A percentile compares a stretch with the other conserved stretches of the same genome.
Conservation (phyloP, 305 asterid genomes). For the Ilex paraguariensis region DNA sequence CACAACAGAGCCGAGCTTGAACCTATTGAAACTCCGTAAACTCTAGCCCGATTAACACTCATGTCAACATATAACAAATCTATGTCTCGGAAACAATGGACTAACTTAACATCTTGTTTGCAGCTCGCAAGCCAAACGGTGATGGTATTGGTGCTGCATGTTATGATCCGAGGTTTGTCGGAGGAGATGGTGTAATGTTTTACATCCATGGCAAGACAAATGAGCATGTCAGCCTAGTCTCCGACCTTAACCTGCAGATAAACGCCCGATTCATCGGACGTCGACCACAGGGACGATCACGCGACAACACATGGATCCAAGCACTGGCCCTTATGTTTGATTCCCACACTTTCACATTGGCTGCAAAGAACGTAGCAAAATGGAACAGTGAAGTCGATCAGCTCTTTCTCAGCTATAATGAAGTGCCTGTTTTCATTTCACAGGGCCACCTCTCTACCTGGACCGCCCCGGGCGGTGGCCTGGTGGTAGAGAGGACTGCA, state of each 20-base stretch:
- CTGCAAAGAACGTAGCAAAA: conserved; percentile 13
- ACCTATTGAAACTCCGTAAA: too few species aligned
- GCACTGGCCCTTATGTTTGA: conserved; percentile 20
- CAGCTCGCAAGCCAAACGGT: conserved; percentile 21
- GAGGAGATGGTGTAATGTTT: conserved; percentile 25
- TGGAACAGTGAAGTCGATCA: conserved; percentile 17
- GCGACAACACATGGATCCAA: conserved; percentile 27
- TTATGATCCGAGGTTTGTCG: conserved; percentile 21
- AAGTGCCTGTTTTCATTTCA: conserved; percentile 2
- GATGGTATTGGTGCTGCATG: conserved; percentile 23
- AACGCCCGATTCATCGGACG: conserved; percentile 22
- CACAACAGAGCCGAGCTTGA: too few species aligned
- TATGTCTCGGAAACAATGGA: background rate
- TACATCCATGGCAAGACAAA: conserved; percentile 28
- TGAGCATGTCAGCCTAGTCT: conserved; percentile 20
- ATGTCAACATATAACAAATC: too few species aligned
- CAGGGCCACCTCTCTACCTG: conserved; percentile 11
- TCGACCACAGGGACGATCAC: conserved; percentile 8
- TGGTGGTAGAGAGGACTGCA: conserved; percentile 19
- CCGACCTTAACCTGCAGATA: conserved; percentile 21
- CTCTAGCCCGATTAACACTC: too few species aligned
- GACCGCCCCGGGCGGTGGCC: conserved; percentile 1
- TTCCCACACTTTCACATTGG: conserved; percentile 17
- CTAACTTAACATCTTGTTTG: conserved; percentile 1
- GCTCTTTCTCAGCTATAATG: conserved; percentile 13